Conservation (phyloP, 306 rosid species). For the Styphnolobium japonicum region DNA sequence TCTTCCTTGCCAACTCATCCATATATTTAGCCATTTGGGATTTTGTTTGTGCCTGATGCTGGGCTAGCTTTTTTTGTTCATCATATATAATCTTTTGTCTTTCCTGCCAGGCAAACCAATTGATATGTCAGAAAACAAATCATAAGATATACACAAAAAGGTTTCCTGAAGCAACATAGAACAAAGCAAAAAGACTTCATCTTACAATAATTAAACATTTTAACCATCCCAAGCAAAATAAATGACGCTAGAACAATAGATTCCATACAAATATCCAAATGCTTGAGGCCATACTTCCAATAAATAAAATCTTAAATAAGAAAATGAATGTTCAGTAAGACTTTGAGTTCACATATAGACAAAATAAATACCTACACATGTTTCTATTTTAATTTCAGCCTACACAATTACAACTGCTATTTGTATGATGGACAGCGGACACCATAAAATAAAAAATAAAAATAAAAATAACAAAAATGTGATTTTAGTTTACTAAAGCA, state of each 20-base stretch:
- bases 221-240: not conserved
- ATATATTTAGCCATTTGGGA: constrained; percentile 90
- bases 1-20: constrained; percentile 87
- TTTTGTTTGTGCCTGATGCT: constrained; percentile 91
- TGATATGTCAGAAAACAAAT: not conserved
- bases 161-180: not conserved
- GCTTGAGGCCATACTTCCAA: too few relatives aligned
- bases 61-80: constrained; percentile 89
- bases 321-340: too few relatives aligned
- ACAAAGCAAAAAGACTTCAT: not conserved
- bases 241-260: not conserved
- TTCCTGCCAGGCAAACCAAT: constrained; percentile 56
- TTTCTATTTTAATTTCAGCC: not conserved
- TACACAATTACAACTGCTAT: not conserved
- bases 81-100: constrained; percentile 88
- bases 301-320: too few relatives aligned
- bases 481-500: not conserved
- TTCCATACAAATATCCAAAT: not conserved
- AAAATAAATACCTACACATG: too few relatives aligned
- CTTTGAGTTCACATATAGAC: too few relatives aligned
- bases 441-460: not conserved
- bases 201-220: not conserved
- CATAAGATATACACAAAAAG: not conserved
- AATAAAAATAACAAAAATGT: not conserved
- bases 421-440: not conserved